phyloP scores from a whole-genome alignment of 23 red algal genomes.

The Chondrus crispus region DNA sequence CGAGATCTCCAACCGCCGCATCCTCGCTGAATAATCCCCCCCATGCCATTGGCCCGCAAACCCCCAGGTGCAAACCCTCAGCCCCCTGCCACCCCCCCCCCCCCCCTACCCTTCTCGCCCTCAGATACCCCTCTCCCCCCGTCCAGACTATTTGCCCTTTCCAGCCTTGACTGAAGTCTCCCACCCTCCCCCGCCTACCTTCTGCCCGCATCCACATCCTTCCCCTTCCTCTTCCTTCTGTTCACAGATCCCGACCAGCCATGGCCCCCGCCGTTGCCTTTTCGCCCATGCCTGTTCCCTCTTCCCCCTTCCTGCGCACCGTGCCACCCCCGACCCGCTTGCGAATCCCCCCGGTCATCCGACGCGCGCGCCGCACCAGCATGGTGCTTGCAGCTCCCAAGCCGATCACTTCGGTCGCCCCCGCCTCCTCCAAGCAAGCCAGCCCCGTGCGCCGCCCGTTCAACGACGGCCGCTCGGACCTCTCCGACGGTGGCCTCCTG shows the following conservation, averaged over 20 bases:
- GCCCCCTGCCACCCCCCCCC: no score
- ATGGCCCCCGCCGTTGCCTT: neutral
- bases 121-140: no score
- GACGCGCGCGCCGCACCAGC: neutral
- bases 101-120: no score
- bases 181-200: neutral
- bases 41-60: no score
- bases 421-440: neutral
- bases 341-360: neutral
- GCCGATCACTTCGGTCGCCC: neutral
- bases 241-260: neutral
- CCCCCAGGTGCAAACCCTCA: no score
- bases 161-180: neutral
- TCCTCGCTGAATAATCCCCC: no score
- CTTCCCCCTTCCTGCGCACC: neutral
- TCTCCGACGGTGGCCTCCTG: constrained; percentile 11
- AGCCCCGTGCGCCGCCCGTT: neutral
- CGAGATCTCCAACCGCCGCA: no score
- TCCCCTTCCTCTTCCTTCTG: neutral
- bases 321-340: neutral
- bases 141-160: no score
- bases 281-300: neutral
- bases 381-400: neutral
- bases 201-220: neutral
- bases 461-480: neutral